Conservation (phyloP, 2,329 filamentous ascomycete genomes). For the Corinectria fuckeliana region DNA sequence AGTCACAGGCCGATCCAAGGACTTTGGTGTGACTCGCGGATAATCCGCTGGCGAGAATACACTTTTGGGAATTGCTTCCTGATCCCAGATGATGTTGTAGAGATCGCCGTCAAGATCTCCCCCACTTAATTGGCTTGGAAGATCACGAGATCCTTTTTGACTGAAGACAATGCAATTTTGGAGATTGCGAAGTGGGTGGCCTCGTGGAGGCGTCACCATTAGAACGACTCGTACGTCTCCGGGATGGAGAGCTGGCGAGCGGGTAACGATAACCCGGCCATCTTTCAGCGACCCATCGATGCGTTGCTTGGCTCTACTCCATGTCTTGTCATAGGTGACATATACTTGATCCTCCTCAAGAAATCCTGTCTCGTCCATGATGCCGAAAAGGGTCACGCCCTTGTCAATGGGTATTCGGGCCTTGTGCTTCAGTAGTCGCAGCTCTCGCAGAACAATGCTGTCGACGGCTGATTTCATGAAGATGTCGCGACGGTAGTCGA, state of each 20-base stretch:
- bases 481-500: slow-evolving; percentile 70
- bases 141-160: slow-evolving; percentile 70
- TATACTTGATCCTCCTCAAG: slow-evolving; percentile 73
- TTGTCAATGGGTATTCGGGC: slow-evolving; percentile 74
- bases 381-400: slow-evolving; percentile 79
- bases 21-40: slow-evolving; percentile 58
- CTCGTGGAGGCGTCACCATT: slow-evolving; percentile 65
- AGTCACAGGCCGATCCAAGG: slow-evolving; percentile 67
- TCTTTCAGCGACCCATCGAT: slow-evolving; percentile 41
- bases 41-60: slow-evolving; percentile 73
- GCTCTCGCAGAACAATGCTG: slow-evolving; percentile 70
- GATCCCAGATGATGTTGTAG: slow-evolving; percentile 81
- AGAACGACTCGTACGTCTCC: slow-evolving; percentile 76
- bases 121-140: slow-evolving; percentile 80
- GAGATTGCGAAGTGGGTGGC: slow-evolving; percentile 67
- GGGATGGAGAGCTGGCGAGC: slow-evolving; percentile 82
- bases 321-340: slow-evolving; percentile 59
- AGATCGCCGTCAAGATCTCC: slow-evolving; percentile 86
- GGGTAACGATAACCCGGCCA: slow-evolving; percentile 68
- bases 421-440: slow-evolving; percentile 79
- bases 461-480: slow-evolving; percentile 78
- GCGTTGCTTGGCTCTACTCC: slow-evolving; percentile 30
- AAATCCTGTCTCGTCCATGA: slow-evolving; percentile 81
- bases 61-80: slow-evolving; percentile 49
- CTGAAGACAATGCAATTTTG: slow-evolving; percentile 83